phyloP scores from a whole-genome alignment of 345 rosid genomes.

The Dipteronia sinensis region DNA sequence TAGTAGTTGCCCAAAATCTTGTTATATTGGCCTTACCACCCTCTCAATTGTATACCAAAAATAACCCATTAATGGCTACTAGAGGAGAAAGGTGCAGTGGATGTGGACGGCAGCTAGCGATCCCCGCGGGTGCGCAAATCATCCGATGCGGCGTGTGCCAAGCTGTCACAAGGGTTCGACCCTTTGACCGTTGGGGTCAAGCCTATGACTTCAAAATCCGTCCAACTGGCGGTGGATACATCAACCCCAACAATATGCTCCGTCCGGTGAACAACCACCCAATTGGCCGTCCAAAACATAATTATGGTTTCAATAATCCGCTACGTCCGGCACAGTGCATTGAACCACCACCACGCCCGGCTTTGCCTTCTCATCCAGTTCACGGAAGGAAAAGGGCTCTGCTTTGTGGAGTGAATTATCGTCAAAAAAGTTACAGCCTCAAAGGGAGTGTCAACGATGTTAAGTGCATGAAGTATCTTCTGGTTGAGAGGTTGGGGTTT shows the following conservation, averaged over 20 bases:
- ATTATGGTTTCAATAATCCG: constrained; percentile 22
- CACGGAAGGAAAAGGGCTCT: constrained; percentile 55
- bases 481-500: constrained; percentile 49
- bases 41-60: background rate
- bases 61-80: constrained; percentile 31
- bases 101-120: constrained; percentile 49
- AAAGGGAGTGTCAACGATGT: constrained; percentile 61
- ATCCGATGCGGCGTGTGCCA: constrained; percentile 49
- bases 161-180: constrained; percentile 36
- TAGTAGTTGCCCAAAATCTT: background rate
- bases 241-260: background rate
- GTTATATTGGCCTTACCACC: background rate
- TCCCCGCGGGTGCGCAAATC: constrained; percentile 40
- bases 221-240: background rate
- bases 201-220: constrained; percentile 20
- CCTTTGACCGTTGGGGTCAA: constrained; percentile 23
- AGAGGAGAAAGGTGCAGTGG: constrained; percentile 50
- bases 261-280: constrained; percentile 6
- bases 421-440: constrained; percentile 39
- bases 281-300: constrained; percentile 2
- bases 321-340: constrained; percentile 13
- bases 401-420: constrained; percentile 55
- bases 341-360: constrained; percentile 24
- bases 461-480: constrained; percentile 52
- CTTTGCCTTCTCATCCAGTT: constrained; percentile 18